Base-by-base conservation (phyloP, 306 rosid species). In the Gleditsia sinensis region DNA sequence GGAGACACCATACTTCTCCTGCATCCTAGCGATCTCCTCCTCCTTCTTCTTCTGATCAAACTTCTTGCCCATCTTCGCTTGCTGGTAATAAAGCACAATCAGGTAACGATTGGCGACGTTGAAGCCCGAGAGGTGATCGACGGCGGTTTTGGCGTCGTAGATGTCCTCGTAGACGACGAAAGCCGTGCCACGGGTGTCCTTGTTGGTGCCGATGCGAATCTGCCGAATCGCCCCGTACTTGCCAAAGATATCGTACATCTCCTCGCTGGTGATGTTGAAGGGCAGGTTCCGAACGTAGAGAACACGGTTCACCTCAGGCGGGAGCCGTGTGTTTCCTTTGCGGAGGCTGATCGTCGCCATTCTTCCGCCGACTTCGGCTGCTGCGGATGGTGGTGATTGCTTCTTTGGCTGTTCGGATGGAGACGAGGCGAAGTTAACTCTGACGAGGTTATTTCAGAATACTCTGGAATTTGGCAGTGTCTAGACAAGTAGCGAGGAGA, bases 201-300 rank as follows among this genome's bases (percentile, higher is more conserved):
- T 94, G 85, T 81, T 92, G 7, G 93, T 87, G 0, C 97, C 99
- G 24, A 94, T 81, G 7, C 97, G 96, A 45, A 92, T 94, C 95
- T 94, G 99, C 24, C 99, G 88, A 16, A 94, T 94, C 12, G 97
- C 99, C 0, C 99, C 99, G 89, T 94, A 92, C 60, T 94, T 94
- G 53, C 99, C 99, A 66, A 94, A 92, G 11, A 94, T 94, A 30
- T 94, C 99, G 88, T 94, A 94, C 99, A 94, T 94, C 91, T 94
- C 99, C 64, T 94, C 97, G 84, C 99, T 92, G 2, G 99, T 87
- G 11, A 94, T 94, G 86, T 92, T 94, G 89, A 94, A 94, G 0
- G 99, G 99, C 1, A 94, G 89, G 79, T 94, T 94, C 0, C 99
- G 81, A 0, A 94, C 97, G 74, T 92, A 94, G 25, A 94, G 88